Evolutionary conservation across 352 stramenopile genomes (phyloP).

Genomic region (Blastocystis sp.): DNA sequence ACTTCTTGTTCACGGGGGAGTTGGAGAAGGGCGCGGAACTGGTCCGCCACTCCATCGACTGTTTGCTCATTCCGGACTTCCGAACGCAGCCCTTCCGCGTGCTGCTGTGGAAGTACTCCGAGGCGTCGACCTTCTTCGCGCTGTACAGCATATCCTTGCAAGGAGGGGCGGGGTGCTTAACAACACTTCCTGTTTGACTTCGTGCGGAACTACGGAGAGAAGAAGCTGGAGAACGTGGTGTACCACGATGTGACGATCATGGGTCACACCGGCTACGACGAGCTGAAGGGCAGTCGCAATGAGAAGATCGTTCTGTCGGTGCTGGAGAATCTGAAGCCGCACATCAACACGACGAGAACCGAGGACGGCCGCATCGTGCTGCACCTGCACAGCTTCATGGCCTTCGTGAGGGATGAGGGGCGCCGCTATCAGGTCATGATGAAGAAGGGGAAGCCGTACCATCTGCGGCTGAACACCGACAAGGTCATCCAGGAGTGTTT

Average conservation of each 20-base stretch:
- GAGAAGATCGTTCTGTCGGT: slow-evolving; percentile 34
- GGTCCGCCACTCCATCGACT: slow-evolving; percentile 51
- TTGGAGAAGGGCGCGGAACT: slow-evolving; percentile 53
- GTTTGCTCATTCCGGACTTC: slow-evolving; percentile 44
- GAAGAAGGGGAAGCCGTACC: slow-evolving; percentile 7
- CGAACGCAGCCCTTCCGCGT: slow-evolving; percentile 55
- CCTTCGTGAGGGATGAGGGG: slow-evolving; percentile 49
- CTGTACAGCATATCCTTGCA: slow-evolving; percentile 61
- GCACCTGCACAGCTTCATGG: slow-evolving; percentile 56
- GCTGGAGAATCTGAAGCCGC: slow-evolving; percentile 24
- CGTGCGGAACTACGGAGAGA: slow-evolving; percentile 47
- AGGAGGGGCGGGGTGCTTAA: not conserved
- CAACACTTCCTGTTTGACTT: slow-evolving; percentile 35
- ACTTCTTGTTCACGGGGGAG: slow-evolving; percentile 28
- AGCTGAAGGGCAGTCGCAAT: slow-evolving; percentile 50
- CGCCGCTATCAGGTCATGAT: slow-evolving; percentile 27
- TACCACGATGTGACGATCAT: slow-evolving; percentile 68
- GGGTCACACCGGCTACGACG: slow-evolving; percentile 10
- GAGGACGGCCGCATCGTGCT: slow-evolving; percentile 43
- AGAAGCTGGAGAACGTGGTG: slow-evolving; percentile 45
- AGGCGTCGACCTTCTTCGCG: slow-evolving; percentile 53
- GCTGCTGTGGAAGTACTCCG: slow-evolving; percentile 66
- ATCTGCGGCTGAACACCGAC: not conserved
- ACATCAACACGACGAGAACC: slow-evolving; percentile 43
- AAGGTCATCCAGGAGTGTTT: slow-evolving; percentile 58